Evolutionary conservation across 306 rosid genomes (phyloP).

Genomic region (cucumber (Cucumis sativus)): DNA sequence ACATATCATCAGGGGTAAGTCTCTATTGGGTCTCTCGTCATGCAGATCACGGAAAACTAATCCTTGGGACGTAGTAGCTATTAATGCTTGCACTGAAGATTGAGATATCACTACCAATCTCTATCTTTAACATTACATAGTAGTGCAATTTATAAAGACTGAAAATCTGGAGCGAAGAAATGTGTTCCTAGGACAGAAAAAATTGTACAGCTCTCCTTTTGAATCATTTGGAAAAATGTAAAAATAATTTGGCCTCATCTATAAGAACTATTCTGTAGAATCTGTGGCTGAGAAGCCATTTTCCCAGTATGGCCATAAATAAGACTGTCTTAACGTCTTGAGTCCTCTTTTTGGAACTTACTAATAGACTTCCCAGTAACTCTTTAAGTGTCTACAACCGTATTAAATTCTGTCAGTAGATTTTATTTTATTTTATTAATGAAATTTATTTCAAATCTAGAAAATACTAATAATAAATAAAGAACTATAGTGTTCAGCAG

Average conservation of each 20-base stretch:
- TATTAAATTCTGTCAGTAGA: neutral
- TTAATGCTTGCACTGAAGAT: neutral
- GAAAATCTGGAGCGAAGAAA: neutral
- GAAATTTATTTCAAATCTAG: neutral
- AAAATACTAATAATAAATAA: neutral
- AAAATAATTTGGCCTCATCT: neutral
- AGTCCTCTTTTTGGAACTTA: neutral
- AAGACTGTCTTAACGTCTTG: neutral
- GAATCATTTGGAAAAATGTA: neutral
- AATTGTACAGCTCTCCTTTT: neutral
- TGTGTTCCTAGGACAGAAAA: neutral
- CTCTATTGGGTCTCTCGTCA: neutral
- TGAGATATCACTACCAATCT: neutral
- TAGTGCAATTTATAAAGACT: neutral
- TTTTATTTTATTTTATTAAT: neutral
- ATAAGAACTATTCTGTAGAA: neutral
- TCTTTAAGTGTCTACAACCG: neutral
- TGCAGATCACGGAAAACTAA: neutral
- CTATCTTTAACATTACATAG: neutral
- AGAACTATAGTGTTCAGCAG: neutral
- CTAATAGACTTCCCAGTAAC: neutral
- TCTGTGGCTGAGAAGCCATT: neutral
- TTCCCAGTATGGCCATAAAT: neutral
- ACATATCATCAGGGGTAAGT: neutral
- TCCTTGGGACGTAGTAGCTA: neutral